Evolutionary conservation across 2,329 filamentous ascomycete species (phyloP), one percentile per base, ranked within the genome.

Genomic region (Cadophora gregata): DNA sequence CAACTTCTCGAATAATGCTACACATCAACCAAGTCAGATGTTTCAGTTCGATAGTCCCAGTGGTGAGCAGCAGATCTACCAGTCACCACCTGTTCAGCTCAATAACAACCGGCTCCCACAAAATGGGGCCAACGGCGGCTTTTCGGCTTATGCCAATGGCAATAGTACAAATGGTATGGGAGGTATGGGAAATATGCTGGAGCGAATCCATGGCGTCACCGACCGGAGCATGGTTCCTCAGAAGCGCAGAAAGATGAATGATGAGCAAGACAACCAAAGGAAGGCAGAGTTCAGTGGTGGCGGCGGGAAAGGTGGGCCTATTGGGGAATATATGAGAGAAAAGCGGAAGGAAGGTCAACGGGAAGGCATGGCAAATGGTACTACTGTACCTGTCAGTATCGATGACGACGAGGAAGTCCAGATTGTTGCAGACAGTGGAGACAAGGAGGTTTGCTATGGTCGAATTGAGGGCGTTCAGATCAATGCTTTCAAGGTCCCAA

Each of bases 381-480:
- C 69, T 51, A 70, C 69, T 70, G 74, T 81, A 25, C 64, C 65
- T 16, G 82, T 86, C 29, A 53, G 38, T 77, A 31, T 71, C 74
- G 80, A 74, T 75, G 83, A 69, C 48, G 69, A 81, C 21, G 89
- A 91, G 51, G 86, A 88, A 29, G 86, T 88, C 4, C 79, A 85
- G 24, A 80, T 88, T 42, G 78, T 88, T 16, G 83, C 84, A 50
- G 85, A 91, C 64, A 83, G 87, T 33, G 85, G 82, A 56, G 84
- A 88, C 24, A 87, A 92, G 75, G 88, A 93, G 74, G 90, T 96
- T 3, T 96, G 93, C 79, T 93, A 92, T 75, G 93, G 93, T 50
- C 90, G 91, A 79, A 79, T 96, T 24, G 88, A 93, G 63, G 85
- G 84, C 21, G 86, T 88, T 2, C 86, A 81, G 63, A 81, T 96